Base-by-base conservation (phyloP, 148 eudicot species). In the Silene uniflora region DNA sequence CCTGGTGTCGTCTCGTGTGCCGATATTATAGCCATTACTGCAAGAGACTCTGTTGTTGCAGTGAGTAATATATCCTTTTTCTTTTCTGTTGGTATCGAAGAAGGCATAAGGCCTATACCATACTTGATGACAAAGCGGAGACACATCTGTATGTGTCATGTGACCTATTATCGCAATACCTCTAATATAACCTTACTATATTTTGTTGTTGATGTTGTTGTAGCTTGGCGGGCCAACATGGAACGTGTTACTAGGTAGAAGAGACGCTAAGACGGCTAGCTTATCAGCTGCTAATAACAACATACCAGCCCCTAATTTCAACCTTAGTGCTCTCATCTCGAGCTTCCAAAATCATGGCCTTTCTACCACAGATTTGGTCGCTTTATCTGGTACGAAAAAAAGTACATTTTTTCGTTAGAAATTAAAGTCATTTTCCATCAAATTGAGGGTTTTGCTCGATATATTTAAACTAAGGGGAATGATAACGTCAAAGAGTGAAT, bases 1-100 rank as follows among this genome's bases (percentile, higher is more conserved):
- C 97, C 97, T 0, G 91, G 90, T 3, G 80, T 85, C 0, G 94
- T 93, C 78, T 93, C 98, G 0, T 93, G 98, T 70, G 97, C 97
- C n/a, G 98, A 93, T 78, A 66, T 93, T 32, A 19, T 91, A 12
- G 97, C 98, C 52, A 66, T 93, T 59, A 79, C 90, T 21, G 87
- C 94, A n/a, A 84, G 91, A 44, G 98, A 93, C 81, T 88, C 94
- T 0, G 90, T 91, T 35, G 86, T 67, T n/a, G 77, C 72, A 0
- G 98, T 93, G 75, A 87, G 92, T 81, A 32, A 32, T 32, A 46
- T 21, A 55, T 42, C 0, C 6, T 10, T 10, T 67, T 14, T 6
- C 61, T 39, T 39, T 39, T 6, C 44, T 7, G 35, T 32, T 32
- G 35, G 35, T 32, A 32, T 32, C 35, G n/a, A n/a, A n/a, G n/a